phyloP scores from a whole-genome alignment of 805 yeast genomes.

The Candida sanyiensis region DNA sequence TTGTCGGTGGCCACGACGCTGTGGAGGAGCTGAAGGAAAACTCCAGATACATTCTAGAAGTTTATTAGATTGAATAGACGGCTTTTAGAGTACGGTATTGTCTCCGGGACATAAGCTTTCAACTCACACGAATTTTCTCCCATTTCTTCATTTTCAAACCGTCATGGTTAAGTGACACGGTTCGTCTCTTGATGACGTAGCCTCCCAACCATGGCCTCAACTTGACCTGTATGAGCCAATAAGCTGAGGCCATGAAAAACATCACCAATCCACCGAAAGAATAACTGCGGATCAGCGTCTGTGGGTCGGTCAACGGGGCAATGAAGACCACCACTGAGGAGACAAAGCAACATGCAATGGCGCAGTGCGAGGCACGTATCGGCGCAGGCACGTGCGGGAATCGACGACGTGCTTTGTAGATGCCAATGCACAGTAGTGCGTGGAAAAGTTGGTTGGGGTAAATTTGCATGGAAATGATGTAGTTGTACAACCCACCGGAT shows the following conservation, averaged over 20 bases:
- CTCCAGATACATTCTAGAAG: slow-evolving; percentile 90
- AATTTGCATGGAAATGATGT: slow-evolving; percentile 39
- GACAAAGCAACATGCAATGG: slow-evolving; percentile 12
- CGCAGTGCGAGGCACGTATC: slow-evolving; percentile 39
- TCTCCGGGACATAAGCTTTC: too few relatives aligned
- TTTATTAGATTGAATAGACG: slow-evolving; percentile 45
- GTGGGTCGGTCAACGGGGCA: slow-evolving; percentile 14
- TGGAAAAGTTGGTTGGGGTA: slow-evolving; percentile 44
- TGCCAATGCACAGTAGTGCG: slow-evolving; percentile 48
- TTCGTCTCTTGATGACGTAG: slow-evolving; percentile 8
- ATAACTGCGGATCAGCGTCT: slow-evolving; percentile 9
- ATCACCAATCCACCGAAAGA: slow-evolving; percentile 36
- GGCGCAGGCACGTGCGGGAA: slow-evolving; percentile 43
- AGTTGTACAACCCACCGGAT: slow-evolving; percentile 32
- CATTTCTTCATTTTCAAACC: slow-evolving; percentile 11
- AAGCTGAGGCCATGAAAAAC: slow-evolving; percentile 37
- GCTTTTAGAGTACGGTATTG: too few relatives aligned
- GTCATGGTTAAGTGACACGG: slow-evolving; percentile 7
- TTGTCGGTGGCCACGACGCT: slow-evolving; percentile 69
- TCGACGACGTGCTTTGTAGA: slow-evolving; percentile 44
- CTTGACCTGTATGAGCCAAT: slow-evolving; percentile 12
- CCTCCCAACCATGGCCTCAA: slow-evolving; percentile 15
- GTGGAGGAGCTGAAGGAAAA: slow-evolving; percentile 92
- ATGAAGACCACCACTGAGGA: slow-evolving; percentile 9
- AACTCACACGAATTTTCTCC: too few relatives aligned